Base-by-base conservation (phyloP, 306 rosid species). In the Ceratonia siliqua region DNA sequence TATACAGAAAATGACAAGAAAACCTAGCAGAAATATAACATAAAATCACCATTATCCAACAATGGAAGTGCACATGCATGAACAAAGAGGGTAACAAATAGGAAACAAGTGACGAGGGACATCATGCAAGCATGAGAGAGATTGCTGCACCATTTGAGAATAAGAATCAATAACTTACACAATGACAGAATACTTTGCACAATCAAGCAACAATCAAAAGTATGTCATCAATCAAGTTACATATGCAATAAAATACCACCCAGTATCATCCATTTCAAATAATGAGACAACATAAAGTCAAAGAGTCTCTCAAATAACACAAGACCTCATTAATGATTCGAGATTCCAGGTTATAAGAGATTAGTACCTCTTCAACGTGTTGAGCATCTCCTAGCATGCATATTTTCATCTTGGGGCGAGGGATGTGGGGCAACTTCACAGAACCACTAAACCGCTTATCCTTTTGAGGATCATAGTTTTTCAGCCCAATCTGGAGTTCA, bases 341-440 rank as follows among this genome's bases (percentile, higher is more conserved):
- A 58, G 20, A 13, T 54, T 2, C 5, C 6, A 0, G 0, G 43
- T 8, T 21, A 46, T 8, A 45, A 5, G 15, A 36, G 8, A 28
- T 41, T 0, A 21, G 59, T 82, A 92, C 97, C 97, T 92, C 97
- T 66, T 92, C 97, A 54, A 92, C 96, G 53, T 92, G 97, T 53
- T 86, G 92, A 33, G 97, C 97, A 83, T 92, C 97, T 21, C 97
- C 97, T 63, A 92, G 96, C 97, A 92, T 92, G 79, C 97, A 92
- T 8, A 92, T 82, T 56, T 86, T 92, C 97, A 92, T 92, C 82
- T 89, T 89, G 7, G 97, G 97, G 9, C 97, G 86, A 21, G 97
- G 97, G 10, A 92, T 92, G 76, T 92, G 93, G 0, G 96, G 97
- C 83, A 92, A 74, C 74, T 86, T 89, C 9, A 92, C 96, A 15